These are phyloP conservation scores for Aristolochia contorta DNA, from an alignment of 164 flowering plant species.

Conservation along the genomic window DNA sequence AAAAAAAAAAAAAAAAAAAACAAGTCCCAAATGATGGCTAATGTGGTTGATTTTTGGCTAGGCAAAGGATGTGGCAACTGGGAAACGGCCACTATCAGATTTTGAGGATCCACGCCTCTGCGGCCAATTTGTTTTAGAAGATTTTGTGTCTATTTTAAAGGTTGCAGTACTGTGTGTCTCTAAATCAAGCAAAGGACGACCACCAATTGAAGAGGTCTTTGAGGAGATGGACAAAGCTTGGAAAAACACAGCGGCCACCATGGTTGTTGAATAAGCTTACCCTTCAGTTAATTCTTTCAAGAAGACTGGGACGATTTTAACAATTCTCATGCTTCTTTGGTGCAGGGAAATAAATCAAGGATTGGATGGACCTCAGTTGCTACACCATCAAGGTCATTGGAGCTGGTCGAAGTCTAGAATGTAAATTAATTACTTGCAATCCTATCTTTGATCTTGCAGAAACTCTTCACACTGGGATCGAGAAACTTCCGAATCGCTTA, in stretches of 20 bases:
- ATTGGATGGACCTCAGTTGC: not conserved
- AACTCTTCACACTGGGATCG: no score
- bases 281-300: not conserved
- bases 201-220: constrained; percentile 35
- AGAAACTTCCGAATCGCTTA: no score
- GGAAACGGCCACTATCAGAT: constrained; percentile 38
- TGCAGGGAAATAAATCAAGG: constrained; percentile 7
- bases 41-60: constrained; percentile 14
- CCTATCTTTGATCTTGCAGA: no score
- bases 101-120: constrained; percentile 48
- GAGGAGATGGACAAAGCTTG: constrained; percentile 49
- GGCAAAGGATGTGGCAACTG: constrained; percentile 63
- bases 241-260: constrained; percentile 27
- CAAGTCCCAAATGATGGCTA: no score
- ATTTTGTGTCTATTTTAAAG: constrained; percentile 44
- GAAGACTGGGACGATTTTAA: not conserved
- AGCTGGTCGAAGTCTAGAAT: not conserved
- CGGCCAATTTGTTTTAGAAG: constrained; percentile 30
- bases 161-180: constrained; percentile 66
- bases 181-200: constrained; percentile 60
- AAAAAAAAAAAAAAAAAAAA: no score
- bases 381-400: not conserved
- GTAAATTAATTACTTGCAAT: no score
- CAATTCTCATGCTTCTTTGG: not conserved
- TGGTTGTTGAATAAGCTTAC: constrained; percentile 17